These are phyloP conservation scores for Eucalyptus cladocalyx DNA, from an alignment of 345 rosid species.

Conservation along the genomic window DNA sequence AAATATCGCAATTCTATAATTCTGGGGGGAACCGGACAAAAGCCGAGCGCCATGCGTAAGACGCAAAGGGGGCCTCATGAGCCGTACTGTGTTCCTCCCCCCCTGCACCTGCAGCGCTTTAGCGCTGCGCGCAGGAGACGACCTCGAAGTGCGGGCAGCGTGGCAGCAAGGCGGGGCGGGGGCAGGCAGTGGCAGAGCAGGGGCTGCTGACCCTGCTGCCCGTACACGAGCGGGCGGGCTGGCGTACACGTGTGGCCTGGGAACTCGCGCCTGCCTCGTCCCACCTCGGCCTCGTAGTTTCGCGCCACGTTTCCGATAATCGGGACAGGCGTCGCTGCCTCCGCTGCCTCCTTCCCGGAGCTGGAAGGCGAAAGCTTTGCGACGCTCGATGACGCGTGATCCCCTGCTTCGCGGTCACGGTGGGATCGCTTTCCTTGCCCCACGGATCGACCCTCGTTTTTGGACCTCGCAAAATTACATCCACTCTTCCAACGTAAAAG, in stretches of 20 bases:
- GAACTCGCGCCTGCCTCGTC: not conserved
- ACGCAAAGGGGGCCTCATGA: not conserved
- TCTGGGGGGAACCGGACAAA: not conserved
- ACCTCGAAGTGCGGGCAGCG: not conserved
- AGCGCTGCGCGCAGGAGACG: not conserved
- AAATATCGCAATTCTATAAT: not conserved
- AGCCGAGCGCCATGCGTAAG: not conserved
- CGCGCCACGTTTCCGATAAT: not conserved
- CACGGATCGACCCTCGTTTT: not conserved
- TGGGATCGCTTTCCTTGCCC: not conserved
- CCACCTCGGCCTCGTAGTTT: not conserved
- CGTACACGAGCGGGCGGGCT: not conserved
- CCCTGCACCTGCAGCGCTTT: not conserved
- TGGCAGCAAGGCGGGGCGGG: not conserved
- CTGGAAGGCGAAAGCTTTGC: too few species aligned
- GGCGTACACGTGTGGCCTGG: not conserved
- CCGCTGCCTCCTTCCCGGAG: not conserved
- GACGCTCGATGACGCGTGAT: not conserved
- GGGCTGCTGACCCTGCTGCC: not conserved
- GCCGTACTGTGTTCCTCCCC: not conserved
- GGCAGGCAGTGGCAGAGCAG: not conserved
- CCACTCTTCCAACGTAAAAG: fast-evolving
- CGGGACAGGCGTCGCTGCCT: not conserved
- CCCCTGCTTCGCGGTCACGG: not conserved
- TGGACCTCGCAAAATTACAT: not conserved